Percentiles rank a stretch among this genome's conserved stretches.
These are phyloP conservation scores for Russula sp. DNA, from an alignment of 768 basidiomycete genomes.

Conservation along the genomic window DNA sequence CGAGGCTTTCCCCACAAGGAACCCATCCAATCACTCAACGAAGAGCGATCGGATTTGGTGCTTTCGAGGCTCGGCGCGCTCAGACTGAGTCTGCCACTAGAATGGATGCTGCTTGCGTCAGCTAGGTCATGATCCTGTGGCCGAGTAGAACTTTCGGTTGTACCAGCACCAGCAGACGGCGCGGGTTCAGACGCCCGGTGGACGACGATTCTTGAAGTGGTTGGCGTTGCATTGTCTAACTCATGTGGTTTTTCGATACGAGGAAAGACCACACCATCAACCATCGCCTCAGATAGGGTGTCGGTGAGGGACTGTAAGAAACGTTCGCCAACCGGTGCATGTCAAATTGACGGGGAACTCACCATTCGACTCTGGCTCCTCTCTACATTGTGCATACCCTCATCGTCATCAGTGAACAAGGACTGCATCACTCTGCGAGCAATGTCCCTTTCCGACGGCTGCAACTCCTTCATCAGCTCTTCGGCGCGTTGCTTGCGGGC, in stretches of 20 bases:
- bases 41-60: slow-evolving; percentile 38
- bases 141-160: background rate
- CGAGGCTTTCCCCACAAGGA: slow-evolving; percentile 65
- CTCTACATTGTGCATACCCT: slow-evolving; percentile 47
- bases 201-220: slow-evolving; percentile 22
- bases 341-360: slow-evolving; percentile 31
- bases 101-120: slow-evolving; percentile 26
- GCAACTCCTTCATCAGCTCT: slow-evolving; percentile 54
- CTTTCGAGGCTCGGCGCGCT: slow-evolving; percentile 19
- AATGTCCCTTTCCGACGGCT: slow-evolving; percentile 60
- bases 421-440: slow-evolving; percentile 65
- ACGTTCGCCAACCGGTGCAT: background rate
- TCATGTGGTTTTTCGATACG: slow-evolving; percentile 35
- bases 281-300: slow-evolving; percentile 47
- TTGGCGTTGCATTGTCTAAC: slow-evolving; percentile 20
- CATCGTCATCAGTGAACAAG: slow-evolving; percentile 53
- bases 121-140: slow-evolving; percentile 7
- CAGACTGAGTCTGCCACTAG: slow-evolving; percentile 24
- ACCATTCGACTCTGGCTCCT: slow-evolving; percentile 61
- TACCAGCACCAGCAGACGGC: background rate
- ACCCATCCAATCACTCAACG: slow-evolving; percentile 73
- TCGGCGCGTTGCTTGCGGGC: slow-evolving; percentile 52
- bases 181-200: slow-evolving; percentile 15
- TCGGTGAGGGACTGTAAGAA: slow-evolving; percentile 44
- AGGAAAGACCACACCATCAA: slow-evolving; percentile 48